These are phyloP conservation scores for Knoxdaviesia capensis DNA, from an alignment of 2,329 filamentous ascomycete species.

Conservation along the genomic window DNA sequence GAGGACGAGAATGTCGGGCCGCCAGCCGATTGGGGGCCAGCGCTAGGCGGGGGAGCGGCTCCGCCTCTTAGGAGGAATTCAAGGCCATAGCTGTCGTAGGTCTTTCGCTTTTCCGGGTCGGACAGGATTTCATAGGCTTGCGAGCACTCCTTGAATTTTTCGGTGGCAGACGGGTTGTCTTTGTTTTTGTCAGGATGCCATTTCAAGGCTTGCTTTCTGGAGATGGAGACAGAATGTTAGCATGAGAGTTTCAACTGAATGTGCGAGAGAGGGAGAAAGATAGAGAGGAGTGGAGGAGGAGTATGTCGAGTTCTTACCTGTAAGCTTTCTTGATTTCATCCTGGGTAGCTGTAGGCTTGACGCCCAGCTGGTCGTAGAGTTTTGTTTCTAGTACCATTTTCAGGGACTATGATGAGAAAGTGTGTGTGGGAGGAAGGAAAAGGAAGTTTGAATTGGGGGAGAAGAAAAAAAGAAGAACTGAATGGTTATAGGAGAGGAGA, in stretches of 20 bases:
- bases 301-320: conserved; percentile 31
- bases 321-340: conserved; percentile 98
- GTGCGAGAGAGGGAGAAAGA: not conserved
- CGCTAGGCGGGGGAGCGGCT: conserved; percentile 41
- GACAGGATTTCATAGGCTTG: conserved; percentile 97
- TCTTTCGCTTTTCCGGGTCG: conserved; percentile 89
- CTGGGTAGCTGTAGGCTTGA: conserved; percentile 63
- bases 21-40: conserved; percentile 16
- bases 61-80: conserved; percentile 80
- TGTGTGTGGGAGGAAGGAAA: conserved; percentile 1
- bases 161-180: conserved; percentile 62
- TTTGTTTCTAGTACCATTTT: conserved; percentile 89
- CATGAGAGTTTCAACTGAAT: conserved; percentile 1
- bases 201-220: conserved; percentile 70
- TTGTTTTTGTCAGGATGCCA: conserved; percentile 98
- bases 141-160: conserved; percentile 96
- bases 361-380: conserved; percentile 69
- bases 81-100: conserved; percentile 85
- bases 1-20: conserved; percentile 34
- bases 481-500: not conserved
- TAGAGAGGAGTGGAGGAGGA: conserved; percentile 3
- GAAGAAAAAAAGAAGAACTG: conserved; percentile 5
- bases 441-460: conserved; percentile 4
- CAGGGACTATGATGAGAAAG: conserved; percentile 7
- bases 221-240: conserved; percentile 14